These are phyloP conservation scores for Curvularia sp. DNA, from an alignment of 2,329 filamentous ascomycete species.

Conservation along the genomic window DNA sequence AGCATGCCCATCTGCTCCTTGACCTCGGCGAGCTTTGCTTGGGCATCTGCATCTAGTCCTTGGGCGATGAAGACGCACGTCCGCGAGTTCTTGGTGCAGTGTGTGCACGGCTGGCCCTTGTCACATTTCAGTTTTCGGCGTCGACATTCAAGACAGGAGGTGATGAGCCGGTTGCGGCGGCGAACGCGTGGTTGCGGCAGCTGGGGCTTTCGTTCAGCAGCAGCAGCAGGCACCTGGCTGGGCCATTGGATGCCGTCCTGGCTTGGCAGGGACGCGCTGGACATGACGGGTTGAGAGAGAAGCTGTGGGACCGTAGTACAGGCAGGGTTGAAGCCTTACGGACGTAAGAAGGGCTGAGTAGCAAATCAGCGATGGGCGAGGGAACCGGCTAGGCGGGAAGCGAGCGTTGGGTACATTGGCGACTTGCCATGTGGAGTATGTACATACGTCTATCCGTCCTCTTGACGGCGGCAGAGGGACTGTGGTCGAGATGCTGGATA, in stretches of 20 bases:
- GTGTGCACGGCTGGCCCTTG: slow-evolving; percentile 73
- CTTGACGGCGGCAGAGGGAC: background rate
- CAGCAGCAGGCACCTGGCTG: slow-evolving; percentile 5
- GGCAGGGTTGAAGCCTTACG: slow-evolving; percentile 6
- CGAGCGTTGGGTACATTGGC: slow-evolving; percentile 8
- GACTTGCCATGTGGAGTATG: background rate
- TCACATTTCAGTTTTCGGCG: slow-evolving; percentile 81
- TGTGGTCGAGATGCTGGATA: background rate
- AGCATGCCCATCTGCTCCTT: slow-evolving; percentile 79
- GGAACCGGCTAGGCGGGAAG: slow-evolving; percentile 1
- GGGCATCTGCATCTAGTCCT: slow-evolving; percentile 72
- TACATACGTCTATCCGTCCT: background rate
- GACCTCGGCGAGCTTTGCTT: slow-evolving; percentile 75
- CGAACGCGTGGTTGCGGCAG: slow-evolving; percentile 43
- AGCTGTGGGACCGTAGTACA: background rate
- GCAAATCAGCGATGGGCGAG: slow-evolving; percentile 10
- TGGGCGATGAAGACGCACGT: slow-evolving; percentile 70
- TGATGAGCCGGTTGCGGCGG: slow-evolving; percentile 50
- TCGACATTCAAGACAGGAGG: slow-evolving; percentile 57
- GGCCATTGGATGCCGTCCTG: slow-evolving; percentile 3
- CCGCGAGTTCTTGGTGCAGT: slow-evolving; percentile 64
- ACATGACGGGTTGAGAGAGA: slow-evolving; percentile 12
- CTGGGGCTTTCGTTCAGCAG: slow-evolving; percentile 27
- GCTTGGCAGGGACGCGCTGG: slow-evolving; percentile 9
- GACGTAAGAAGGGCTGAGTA: slow-evolving; percentile 8